Evolutionary conservation across 352 stramenopile genomes (phyloP).

Genomic region (Phytopythium vexans): DNA sequence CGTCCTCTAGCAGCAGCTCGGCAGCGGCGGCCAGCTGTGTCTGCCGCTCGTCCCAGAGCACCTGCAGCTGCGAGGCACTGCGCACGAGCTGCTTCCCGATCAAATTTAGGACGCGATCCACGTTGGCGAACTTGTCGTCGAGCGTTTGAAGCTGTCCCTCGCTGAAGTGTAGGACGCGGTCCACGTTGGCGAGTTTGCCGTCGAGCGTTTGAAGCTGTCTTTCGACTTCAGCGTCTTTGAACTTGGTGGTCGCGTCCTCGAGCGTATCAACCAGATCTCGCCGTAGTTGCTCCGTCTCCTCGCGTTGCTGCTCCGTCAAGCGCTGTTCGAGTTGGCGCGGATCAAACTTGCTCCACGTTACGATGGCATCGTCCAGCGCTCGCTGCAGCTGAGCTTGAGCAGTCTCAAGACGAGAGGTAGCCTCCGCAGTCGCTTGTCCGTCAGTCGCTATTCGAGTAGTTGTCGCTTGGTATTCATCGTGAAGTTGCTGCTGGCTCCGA

Average conservation of each 20-base stretch:
- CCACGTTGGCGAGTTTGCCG: not conserved
- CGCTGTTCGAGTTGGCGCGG: no score
- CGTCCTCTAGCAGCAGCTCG: constrained; percentile 6
- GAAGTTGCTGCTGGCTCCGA: no score
- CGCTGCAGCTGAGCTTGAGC: not conserved
- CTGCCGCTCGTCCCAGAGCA: constrained; percentile 44
- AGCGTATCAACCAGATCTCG: no score
- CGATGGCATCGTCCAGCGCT: not conserved
- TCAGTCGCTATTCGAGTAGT: no score
- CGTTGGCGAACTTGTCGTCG: constrained; percentile 38
- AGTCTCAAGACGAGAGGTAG: not conserved
- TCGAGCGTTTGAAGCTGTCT: not conserved
- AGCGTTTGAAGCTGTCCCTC: constrained; percentile 20
- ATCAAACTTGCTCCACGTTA: not conserved
- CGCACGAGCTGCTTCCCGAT: constrained; percentile 63
- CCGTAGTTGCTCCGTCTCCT: no score
- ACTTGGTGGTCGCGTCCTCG: not conserved
- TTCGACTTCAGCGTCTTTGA: not conserved
- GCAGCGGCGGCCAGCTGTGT: constrained; percentile 11
- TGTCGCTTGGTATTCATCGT: no score
- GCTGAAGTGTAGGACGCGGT: not conserved
- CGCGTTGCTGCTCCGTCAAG: no score
- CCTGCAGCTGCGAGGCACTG: constrained; percentile 59
- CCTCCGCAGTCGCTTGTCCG: not conserved
- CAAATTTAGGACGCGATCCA: constrained; percentile 63